Conservation (phyloP, 805 yeast genomes). For the Pichia thaimueangensis region DNA sequence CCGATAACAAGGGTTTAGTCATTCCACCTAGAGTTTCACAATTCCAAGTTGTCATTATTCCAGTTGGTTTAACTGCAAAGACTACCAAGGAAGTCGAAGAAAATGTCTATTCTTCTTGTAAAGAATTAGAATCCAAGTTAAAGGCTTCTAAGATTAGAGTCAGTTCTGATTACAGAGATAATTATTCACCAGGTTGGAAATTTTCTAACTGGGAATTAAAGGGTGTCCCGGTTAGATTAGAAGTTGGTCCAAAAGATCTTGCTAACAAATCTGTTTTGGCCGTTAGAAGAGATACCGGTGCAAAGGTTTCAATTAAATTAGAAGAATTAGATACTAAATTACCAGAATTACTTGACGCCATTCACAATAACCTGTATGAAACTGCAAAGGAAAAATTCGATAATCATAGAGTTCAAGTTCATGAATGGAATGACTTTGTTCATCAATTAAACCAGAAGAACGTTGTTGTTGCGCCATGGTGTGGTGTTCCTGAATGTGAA, state of each 20-base stretch:
- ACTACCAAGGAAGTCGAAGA: conserved; percentile 70
- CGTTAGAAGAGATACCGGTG: conserved; percentile 88
- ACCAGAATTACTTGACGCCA: conserved; percentile 71
- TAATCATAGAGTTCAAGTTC: conserved; percentile 72
- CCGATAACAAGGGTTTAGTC: conserved; percentile 97
- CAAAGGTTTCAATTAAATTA: conserved; percentile 62
- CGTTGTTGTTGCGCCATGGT: conserved; percentile 93
- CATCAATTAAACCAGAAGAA: conserved; percentile 88
- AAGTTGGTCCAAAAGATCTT: conserved; percentile 94
- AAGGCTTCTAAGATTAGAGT: conserved; percentile 62
- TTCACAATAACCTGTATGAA: conserved; percentile 68
- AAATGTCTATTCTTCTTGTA: conserved; percentile 63
- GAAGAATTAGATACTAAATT: conserved; percentile 58
- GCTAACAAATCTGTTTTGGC: conserved; percentile 73
- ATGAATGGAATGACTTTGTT: conserved; percentile 87
- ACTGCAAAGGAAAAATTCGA: conserved; percentile 82
- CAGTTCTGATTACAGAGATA: conserved; percentile 82
- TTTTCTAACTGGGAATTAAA: conserved; percentile 95
- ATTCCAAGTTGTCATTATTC: conserved; percentile 84
- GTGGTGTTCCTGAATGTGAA: conserved; percentile 92
- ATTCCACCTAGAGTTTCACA: conserved; percentile 97
- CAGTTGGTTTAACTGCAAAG: conserved; percentile 91
- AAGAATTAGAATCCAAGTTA: conserved; percentile 59
- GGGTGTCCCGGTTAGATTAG: conserved; percentile 91
- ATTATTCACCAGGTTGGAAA: conserved; percentile 98